These are phyloP conservation scores for Chlorella sp. DNA, from an alignment of 139 green algal genomes.

Conservation along the genomic window DNA sequence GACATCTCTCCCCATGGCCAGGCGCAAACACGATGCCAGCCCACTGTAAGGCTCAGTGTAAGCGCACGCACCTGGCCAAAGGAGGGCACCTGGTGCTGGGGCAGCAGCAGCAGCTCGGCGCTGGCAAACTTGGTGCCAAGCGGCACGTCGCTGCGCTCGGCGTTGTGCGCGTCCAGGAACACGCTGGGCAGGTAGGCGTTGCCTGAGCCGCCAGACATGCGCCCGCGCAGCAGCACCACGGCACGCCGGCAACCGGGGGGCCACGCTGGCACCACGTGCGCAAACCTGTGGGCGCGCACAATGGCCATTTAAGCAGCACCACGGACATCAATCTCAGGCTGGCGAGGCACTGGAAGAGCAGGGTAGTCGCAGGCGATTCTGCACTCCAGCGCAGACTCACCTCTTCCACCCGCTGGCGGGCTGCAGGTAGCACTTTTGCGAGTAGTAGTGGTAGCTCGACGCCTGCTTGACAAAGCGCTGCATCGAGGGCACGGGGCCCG, in stretches of 20 bases:
- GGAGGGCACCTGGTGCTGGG: neutral
- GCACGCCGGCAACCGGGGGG: slow-evolving; percentile 23
- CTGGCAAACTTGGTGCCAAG: slow-evolving; percentile 20
- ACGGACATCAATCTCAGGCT: too few species aligned
- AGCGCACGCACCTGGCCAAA: neutral
- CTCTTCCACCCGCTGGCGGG: neutral
- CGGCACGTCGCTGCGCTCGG: too few species aligned
- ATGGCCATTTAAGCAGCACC: too few species aligned
- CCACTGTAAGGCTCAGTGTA: neutral
- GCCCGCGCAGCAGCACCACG: slow-evolving; percentile 29
- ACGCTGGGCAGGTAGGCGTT: too few species aligned
- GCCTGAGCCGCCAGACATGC: slow-evolving; percentile 3
- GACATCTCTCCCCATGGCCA: too few species aligned
- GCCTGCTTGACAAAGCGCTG: slow-evolving; percentile 19
- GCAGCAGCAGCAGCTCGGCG: slow-evolving; percentile 22
- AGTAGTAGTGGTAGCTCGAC: slow-evolving; percentile 18
- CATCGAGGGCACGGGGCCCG: slow-evolving; percentile 5
- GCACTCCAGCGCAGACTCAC: too few species aligned
- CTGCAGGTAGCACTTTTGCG: neutral
- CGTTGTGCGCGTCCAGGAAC: too few species aligned
- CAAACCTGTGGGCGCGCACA: too few species aligned
- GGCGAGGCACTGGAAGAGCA: too few species aligned
- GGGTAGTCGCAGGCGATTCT: too few species aligned
- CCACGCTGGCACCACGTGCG: slow-evolving; percentile 15
- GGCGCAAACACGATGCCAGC: too few species aligned